These are phyloP conservation scores for Luffa aegyptiaca DNA, from an alignment of 306 rosid genomes.

Conservation along the genomic window DNA sequence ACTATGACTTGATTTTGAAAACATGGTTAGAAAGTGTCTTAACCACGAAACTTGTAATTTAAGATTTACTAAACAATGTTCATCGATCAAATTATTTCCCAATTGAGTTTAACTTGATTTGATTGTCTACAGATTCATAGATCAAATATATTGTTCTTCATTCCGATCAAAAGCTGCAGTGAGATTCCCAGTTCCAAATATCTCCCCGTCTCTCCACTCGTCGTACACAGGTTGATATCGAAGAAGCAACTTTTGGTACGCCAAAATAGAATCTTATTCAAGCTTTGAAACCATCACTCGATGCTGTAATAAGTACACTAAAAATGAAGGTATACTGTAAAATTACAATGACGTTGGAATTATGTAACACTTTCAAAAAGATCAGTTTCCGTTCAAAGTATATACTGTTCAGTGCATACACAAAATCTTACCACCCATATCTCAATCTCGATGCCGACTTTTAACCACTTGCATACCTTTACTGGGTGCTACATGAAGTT, in stretches of 20 bases:
- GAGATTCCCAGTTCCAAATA: background rate
- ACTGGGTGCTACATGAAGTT: background rate
- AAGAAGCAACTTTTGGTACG: background rate
- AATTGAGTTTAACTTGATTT: too few relatives aligned
- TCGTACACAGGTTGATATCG: background rate
- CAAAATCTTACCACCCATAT: background rate
- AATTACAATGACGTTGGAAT: background rate
- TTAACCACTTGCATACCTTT: background rate
- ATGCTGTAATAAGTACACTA: background rate
- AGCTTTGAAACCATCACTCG: background rate
- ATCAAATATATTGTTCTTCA: too few relatives aligned
- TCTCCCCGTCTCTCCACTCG: background rate
- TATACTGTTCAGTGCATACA: background rate
- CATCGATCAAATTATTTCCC: too few relatives aligned
- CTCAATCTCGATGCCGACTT: background rate
- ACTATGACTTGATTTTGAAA: too few relatives aligned
- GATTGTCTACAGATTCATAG: too few relatives aligned
- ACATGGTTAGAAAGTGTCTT: too few relatives aligned
- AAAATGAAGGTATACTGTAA: background rate
- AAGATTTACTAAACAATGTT: too few relatives aligned
- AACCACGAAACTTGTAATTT: too few relatives aligned
- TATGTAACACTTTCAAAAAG: slow-evolving; percentile 2
- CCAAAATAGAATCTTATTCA: background rate
- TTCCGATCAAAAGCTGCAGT: background rate
- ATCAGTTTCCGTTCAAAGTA: background rate